phyloP scores from a whole-genome alignment of 2,329 filamentous ascomycete species.

The Botrytis paeoniae region DNA sequence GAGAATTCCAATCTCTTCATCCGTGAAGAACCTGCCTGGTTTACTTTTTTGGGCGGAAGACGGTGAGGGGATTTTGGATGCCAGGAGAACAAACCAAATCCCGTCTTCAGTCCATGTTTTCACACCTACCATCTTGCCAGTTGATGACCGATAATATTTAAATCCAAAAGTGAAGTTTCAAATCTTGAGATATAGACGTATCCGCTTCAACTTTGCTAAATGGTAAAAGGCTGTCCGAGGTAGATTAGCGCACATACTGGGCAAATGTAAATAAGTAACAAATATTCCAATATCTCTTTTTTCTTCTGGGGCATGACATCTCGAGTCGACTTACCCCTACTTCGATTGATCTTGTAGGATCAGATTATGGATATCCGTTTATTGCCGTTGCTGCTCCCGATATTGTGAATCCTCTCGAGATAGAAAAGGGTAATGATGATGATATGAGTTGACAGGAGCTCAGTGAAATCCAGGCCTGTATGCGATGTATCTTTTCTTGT shows the following conservation, averaged over 20 bases:
- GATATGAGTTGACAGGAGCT: neutral
- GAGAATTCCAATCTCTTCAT: neutral
- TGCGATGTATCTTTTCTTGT: neutral
- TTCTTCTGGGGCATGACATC: neutral
- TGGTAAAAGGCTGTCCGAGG: neutral
- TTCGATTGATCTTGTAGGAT: neutral
- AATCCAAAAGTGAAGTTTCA: neutral
- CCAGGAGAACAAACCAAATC: neutral
- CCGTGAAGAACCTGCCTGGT: neutral
- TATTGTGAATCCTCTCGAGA: neutral
- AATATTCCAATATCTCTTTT: neutral
- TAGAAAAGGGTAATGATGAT: neutral
- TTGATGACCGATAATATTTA: no score
- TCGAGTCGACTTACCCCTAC: neutral
- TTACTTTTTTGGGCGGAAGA: neutral
- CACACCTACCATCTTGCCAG: neutral
- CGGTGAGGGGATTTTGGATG: neutral
- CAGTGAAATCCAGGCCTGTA: neutral
- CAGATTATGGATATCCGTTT: neutral
- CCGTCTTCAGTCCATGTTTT: conserved; percentile 8
- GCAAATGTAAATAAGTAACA: neutral
- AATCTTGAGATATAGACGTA: neutral
- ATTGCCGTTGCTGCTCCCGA: neutral
- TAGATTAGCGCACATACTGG: neutral
- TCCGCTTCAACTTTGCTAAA: neutral